Evolutionary conservation across 2,329 filamentous ascomycete species (phyloP).

Genomic region (Cercospora brassicicola): DNA sequence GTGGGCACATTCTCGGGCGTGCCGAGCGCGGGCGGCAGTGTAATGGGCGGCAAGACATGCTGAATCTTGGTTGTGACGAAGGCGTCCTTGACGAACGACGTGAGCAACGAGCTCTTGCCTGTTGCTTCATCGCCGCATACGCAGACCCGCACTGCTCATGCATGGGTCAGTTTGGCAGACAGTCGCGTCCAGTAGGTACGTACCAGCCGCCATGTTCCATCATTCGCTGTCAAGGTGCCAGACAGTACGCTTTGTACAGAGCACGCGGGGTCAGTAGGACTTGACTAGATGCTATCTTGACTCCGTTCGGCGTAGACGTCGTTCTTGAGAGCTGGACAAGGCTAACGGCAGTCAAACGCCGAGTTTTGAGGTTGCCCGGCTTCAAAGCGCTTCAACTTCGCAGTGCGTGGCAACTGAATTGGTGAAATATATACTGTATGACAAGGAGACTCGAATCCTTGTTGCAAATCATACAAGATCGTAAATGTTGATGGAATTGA

Average conservation of each 20-base stretch:
- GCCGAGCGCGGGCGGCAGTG: slow-evolving; percentile 86
- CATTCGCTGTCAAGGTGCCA: background rate
- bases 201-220: slow-evolving; percentile 47
- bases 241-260: background rate
- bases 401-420: background rate
- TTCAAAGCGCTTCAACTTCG: background rate
- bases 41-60: slow-evolving; percentile 88
- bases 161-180: slow-evolving; percentile 29
- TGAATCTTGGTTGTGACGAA: slow-evolving; percentile 97
- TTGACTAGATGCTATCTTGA: background rate
- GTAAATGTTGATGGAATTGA: background rate
- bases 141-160: slow-evolving; percentile 74
- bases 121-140: slow-evolving; percentile 95
- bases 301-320: background rate
- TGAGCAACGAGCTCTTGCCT: slow-evolving; percentile 75
- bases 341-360: background rate
- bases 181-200: slow-evolving; percentile 54
- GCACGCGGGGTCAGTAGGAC: background rate
- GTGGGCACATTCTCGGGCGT: slow-evolving; percentile 97
- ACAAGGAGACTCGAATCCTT: background rate
- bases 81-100: slow-evolving; percentile 89
- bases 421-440: background rate
- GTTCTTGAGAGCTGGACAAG: background rate
- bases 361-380: background rate
- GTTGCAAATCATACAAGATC: background rate